phyloP scores from a whole-genome alignment of 495 filamentous ascomycete species.

The Hypoxylon subgilvum region DNA sequence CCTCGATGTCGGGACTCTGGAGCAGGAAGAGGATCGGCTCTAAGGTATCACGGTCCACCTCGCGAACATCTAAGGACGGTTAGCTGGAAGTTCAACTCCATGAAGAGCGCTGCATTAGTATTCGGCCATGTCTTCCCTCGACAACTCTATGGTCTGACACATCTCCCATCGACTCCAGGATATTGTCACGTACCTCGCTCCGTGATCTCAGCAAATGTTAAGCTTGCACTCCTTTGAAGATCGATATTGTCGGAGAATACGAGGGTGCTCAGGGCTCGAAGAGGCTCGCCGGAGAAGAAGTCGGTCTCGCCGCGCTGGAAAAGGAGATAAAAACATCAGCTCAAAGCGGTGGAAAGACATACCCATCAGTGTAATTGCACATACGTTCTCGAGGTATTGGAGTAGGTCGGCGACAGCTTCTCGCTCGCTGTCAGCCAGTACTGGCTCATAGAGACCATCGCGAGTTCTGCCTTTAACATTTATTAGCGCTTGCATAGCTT shows the following conservation, averaged over 20 bases:
- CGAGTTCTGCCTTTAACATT: constrained; percentile 72
- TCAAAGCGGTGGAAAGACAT: constrained; percentile 26
- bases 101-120: neutral
- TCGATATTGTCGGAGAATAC: constrained; percentile 99
- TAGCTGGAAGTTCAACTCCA: constrained; percentile 19
- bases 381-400: constrained; percentile 93
- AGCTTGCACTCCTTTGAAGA: constrained; percentile 92
- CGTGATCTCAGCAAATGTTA: constrained; percentile 99
- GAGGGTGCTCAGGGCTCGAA: constrained; percentile 89
- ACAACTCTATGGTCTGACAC: neutral
- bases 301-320: constrained; percentile 87
- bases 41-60: constrained; percentile 92
- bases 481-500: constrained; percentile 29
- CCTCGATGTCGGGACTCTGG: constrained; percentile 93
- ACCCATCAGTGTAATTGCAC: constrained; percentile 39
- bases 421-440: constrained; percentile 92
- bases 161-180: neutral
- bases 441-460: constrained; percentile 94
- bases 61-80: constrained; percentile 77
- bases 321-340: constrained; percentile 39
- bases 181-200: constrained; percentile 77
- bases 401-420: constrained; percentile 96
- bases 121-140: neutral
- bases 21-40: constrained; percentile 95
- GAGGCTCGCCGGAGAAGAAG: constrained; percentile 97